These are phyloP conservation scores for Kazachstania taianensis DNA, from an alignment of 805 yeast species.

Conservation along the genomic window DNA sequence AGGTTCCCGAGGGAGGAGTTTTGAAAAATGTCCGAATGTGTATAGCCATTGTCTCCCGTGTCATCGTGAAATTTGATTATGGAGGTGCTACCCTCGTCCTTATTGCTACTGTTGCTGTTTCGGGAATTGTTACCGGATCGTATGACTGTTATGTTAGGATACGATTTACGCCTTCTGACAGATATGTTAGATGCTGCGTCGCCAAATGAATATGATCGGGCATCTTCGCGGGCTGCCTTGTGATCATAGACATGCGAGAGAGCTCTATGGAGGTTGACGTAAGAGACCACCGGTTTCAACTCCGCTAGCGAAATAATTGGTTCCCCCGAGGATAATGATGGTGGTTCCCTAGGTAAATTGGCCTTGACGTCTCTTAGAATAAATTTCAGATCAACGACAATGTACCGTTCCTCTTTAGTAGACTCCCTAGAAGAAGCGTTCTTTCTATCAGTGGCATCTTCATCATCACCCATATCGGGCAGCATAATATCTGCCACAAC, in stretches of 20 bases:
- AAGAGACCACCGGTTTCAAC: conserved; percentile 50
- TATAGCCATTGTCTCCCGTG: too few species aligned
- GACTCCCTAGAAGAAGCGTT: conserved; percentile 1
- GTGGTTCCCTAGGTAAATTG: conserved; percentile 38
- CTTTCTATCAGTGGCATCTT: conserved; percentile 5
- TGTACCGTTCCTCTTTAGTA: conserved; percentile 36
- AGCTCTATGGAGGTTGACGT: conserved; percentile 40
- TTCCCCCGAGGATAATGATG: conserved; percentile 43
- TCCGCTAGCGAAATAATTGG: conserved; percentile 52
- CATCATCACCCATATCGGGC: conserved; percentile 31
- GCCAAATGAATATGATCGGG: conserved; percentile 16
- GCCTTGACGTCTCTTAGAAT: conserved; percentile 57
- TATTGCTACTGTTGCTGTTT: conserved; percentile 7
- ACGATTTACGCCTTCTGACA: conserved; percentile 20
- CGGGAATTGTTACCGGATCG: too few species aligned
- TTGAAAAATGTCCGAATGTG: too few species aligned
- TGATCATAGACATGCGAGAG: conserved; percentile 4
- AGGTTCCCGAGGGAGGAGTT: too few species aligned
- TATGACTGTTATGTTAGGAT: conserved; percentile 21
- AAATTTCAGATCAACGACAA: conserved; percentile 57
- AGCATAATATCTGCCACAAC: conserved; percentile 62
- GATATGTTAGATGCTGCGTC: conserved; percentile 21
- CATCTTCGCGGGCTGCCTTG: background rate
- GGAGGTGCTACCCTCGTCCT: conserved; percentile 5
- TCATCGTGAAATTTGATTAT: background rate